Base-by-base conservation (phyloP, 352 stramenopile species). In the Pythium dissimile region DNA sequence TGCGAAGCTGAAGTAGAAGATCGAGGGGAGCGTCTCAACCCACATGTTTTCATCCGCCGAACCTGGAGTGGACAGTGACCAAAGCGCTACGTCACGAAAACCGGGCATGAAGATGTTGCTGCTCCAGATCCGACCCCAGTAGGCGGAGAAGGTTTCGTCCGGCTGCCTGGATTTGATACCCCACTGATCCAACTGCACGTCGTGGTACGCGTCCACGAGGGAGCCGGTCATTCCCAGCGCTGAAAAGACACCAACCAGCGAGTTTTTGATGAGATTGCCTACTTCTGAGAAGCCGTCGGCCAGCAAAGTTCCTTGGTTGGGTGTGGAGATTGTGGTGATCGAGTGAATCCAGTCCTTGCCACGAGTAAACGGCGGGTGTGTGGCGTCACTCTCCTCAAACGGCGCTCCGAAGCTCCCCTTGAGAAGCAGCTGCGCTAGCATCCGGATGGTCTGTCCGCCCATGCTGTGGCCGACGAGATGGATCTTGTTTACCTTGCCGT, bases 401-500 rank as follows among this genome's bases (percentile, higher is more conserved):
- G 72, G 73, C 5, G 78, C 69, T 0, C 73, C 75, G 3, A 53
- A 65, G 0, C 62, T 72, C 4, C 81, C 81, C 11, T 85, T 60
- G 9, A 53, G 43, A 0, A 88, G 67, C 47, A 90, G 26, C 55
- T 88, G 72, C 23, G 77, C 58, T 11, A 91, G 60, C 75, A 88
- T 91, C 31, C 80, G 74, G 16, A 86, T 62, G 11, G 80, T 90
- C 55, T 85, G 76, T 13, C 80, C 80, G 28, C 80, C 80, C 78
- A 90, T 88, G 26, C 72, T 85, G 74, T 90, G 80, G 12, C 80
- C 77, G 6, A 90, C 20, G 16, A 90, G 54, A 48, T 88, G 77
- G 2, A 90, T 56, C 50, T 85, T 86, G 53, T 87, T 80, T 38
- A 85, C 68, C 9, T 64, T 72, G 9, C 77, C 77, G 46, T 85